Base-by-base conservation (phyloP, 139 green algal genomes). In the Micractinium sp. region DNA sequence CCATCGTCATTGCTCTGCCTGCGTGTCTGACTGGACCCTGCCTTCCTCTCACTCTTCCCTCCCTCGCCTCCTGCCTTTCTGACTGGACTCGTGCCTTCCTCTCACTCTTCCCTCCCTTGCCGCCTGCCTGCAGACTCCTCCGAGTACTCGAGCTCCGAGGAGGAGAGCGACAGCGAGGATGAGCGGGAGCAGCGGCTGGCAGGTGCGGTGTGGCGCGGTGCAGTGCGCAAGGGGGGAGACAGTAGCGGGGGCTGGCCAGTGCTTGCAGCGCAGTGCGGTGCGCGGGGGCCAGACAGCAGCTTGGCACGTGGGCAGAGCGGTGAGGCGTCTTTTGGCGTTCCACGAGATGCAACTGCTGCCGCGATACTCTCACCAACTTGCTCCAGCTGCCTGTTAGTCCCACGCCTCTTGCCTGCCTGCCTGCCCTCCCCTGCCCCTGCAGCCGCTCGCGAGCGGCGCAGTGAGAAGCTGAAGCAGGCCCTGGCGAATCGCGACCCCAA, bases 151-250 rank as follows among this genome's bases (percentile, higher is more conserved):
- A 86, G 71, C 69, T 71, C 31, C 19, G 89, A 94, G 79, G 80
- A 92, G 35, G 89, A 94, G 13, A 93, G 77, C 88, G 95, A 98
- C 88, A 95, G 88, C 77, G 95, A 97, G 47, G 95, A 97, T 14
- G 91, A 91, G 71, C 90, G 90, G 41, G 93, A 97, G 91, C 78
- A 61, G 19, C 83, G 94, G 23, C 93, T 97, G 53, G 90, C 93
- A 90, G 93, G 93, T 63, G 84, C 88, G 84, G 38, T 41, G 94
- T 27, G 92, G 20, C 19, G 76, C 18, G 38, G 36, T 33, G 76
- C 36, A 53, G 16, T 7, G 74, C 33, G n/a, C 74, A 80, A 27
- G 7, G 29, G 29, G 71, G 25, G 15, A 78, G 71, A 73, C 63
- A 29, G 63, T 7, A 35, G 69, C 69, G 69, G 27, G 13, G 69